Evolutionary conservation across 805 yeast species (phyloP), one percentile per base, ranked within the genome.

Genomic region (Teunomyces panamensis): DNA sequence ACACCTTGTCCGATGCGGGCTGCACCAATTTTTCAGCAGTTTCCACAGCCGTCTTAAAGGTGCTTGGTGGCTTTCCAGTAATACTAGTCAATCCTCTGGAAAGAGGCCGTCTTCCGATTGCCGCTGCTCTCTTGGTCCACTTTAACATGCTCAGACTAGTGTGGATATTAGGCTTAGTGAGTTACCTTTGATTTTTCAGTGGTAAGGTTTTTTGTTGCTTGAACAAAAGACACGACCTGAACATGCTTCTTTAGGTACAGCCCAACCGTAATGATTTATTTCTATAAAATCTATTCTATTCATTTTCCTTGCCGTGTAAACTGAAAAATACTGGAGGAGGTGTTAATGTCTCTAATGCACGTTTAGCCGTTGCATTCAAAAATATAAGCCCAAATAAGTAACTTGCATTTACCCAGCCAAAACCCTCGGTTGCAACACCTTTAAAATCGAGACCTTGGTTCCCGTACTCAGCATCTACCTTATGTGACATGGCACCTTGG

Each of bases 321-420:
- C 24, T 56, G 45, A 86, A 81, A 56, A 85, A 86, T 13, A 77
- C 79, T 9, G 71, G 74, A 0, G 96, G 95, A 3, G 89, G 81
- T 2, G 90, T 83, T 45, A 86, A 80, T 3, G 91, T 79, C 0
- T 96, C 96, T 51, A 90, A 71, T 1, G 91, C 89, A 51, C 96
- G 75, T 49, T 75, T 75, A 2, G 91, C 90, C 54, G 80, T 83
- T 44, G 75, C 73, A 52, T 81, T 82, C 65, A 87, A 69, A 49
- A 79, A 80, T 17, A 84, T 75, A 51, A 89, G 69, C 0, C 97
- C 97, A 51, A 86, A 64, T 26, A 85, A 58, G 65, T 80, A 90
- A 56, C 94, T 83, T 5, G 98, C 86, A 69, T 92, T 92, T 44
- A 92, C 97, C 99, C 99, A 92, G 1, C 98, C 99, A 66, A 92